These are phyloP conservation scores for Aspergillus nomiae DNA, from an alignment of 2,329 filamentous ascomycete species.

Conservation along the genomic window DNA sequence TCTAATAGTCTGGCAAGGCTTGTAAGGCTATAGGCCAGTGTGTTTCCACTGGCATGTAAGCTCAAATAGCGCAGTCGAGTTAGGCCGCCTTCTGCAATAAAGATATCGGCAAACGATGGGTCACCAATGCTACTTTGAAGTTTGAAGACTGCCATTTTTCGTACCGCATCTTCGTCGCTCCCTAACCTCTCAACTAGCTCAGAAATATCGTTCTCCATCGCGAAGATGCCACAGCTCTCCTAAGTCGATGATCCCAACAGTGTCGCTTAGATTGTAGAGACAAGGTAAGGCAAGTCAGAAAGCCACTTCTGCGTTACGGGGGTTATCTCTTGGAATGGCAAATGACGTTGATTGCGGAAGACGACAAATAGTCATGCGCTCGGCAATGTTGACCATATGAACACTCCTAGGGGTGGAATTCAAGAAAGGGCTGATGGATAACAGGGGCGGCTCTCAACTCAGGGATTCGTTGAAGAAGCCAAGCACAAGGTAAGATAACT, in stretches of 20 bases:
- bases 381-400: neutral
- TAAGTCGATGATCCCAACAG: neutral
- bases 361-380: neutral
- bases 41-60: conserved; percentile 85
- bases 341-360: neutral
- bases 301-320: neutral
- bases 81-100: conserved; percentile 86
- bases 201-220: conserved; percentile 58
- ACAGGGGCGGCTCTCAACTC: neutral
- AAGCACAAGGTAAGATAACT: neutral
- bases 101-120: conserved; percentile 93
- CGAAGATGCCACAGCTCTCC: neutral
- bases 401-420: neutral
- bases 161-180: conserved; percentile 78
- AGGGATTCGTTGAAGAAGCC: neutral
- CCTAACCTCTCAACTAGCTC: conserved; percentile 62
- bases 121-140: conserved; percentile 94
- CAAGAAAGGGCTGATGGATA: neutral
- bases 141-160: conserved; percentile 99
- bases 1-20: conserved; percentile 85
- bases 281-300: neutral
- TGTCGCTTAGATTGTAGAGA: neutral
- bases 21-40: conserved; percentile 90
- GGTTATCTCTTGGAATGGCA: neutral
- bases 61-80: conserved; percentile 79